Evolutionary conservation across 352 stramenopile genomes (phyloP), one percentile per base, ranked within the genome.

Genomic region (Phytophthora pisi): DNA sequence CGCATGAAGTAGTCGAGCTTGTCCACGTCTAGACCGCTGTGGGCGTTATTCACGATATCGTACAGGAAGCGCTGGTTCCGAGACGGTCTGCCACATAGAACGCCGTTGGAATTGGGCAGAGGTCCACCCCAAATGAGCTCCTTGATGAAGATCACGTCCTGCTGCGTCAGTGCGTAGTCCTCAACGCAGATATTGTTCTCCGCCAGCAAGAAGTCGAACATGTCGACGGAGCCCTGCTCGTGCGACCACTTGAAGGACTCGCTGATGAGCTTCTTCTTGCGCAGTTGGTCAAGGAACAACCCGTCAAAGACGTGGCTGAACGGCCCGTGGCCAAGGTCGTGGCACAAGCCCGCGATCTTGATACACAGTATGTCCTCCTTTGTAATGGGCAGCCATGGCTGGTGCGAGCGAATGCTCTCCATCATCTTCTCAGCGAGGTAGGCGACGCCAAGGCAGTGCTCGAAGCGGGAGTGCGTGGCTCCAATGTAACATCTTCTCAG

Each of bases 401-500:
- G 96, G 31, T 90, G 77, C 13, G 70, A 56, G 3, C 80, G 74
- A 46, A 99, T 92, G 26, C 63, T 86, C 50, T 75, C 61, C 28
- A 96, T 78, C 76, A 98, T 89, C 60, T 88, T 71, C 65, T 97
- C 89, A 2, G 96, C 96, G 4, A 99, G 82, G 67, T 98, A 85
- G 5, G 94, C 94, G n/a, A 99, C 96, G 13, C 97, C 97, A 34
- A 99, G 73, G 15, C 84, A 98, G 47, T 95, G 87, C 70, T 93
- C 87, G 47, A 95, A 95, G 4, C 87, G 77, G 9, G 83, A 87
- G 55, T 95, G 87, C 3, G 87, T 93, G 42, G 82, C 87, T 28
- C 83, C 20, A 20, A 20, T 20, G 20, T 20, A 20, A 20, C 76
- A 98, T 89, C 60, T 88, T 71, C 65, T 97, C 89, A 2, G 96